Conservation (phyloP, 2,329 filamentous ascomycete species). For the Fusarium sp. region DNA sequence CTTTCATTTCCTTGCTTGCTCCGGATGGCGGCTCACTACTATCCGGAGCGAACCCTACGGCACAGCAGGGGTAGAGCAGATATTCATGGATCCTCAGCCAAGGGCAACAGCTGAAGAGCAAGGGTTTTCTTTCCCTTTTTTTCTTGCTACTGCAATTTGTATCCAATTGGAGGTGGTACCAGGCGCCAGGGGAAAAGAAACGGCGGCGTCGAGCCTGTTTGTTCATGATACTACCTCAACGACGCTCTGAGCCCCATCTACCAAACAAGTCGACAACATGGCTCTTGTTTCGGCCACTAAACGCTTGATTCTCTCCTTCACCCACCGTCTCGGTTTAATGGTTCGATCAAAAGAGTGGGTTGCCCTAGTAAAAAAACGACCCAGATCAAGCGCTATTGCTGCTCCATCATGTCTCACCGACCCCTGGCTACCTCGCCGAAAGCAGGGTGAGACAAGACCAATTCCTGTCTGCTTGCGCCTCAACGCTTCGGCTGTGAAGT, state of each 20-base stretch:
- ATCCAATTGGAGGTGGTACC: conserved; percentile 17
- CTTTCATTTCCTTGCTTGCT: conserved; percentile 4
- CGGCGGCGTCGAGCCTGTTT: conserved; percentile 23
- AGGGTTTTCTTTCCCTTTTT: background rate
- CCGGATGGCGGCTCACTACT: conserved; percentile 16
- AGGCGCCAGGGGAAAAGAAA: conserved; percentile 12
- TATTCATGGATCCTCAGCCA: conserved; percentile 3
- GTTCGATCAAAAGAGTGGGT: conserved; percentile 28
- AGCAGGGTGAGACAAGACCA: conserved; percentile 22
- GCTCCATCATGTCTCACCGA: conserved; percentile 27
- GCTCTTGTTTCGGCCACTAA: conserved; percentile 13
- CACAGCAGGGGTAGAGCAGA: conserved; percentile 28
- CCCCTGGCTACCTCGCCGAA: conserved; percentile 27
- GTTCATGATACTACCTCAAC: conserved; percentile 24
- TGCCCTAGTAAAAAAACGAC: conserved; percentile 30
- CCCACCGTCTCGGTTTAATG: conserved; percentile 7
- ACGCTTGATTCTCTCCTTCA: conserved; percentile 14
- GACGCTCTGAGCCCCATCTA: conserved; percentile 14
- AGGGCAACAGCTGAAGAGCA: conserved; percentile 24
- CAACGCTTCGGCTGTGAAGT: conserved; percentile 16
- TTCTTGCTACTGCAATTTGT: conserved; percentile 2
- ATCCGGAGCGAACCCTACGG: conserved; percentile 33
- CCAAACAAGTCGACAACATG: background rate
- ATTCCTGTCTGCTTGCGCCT: conserved; percentile 20
- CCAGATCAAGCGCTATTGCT: conserved; percentile 10